phyloP scores from a whole-genome alignment of 768 basidiomycete genomes.

The Pleurotus eryngii region DNA sequence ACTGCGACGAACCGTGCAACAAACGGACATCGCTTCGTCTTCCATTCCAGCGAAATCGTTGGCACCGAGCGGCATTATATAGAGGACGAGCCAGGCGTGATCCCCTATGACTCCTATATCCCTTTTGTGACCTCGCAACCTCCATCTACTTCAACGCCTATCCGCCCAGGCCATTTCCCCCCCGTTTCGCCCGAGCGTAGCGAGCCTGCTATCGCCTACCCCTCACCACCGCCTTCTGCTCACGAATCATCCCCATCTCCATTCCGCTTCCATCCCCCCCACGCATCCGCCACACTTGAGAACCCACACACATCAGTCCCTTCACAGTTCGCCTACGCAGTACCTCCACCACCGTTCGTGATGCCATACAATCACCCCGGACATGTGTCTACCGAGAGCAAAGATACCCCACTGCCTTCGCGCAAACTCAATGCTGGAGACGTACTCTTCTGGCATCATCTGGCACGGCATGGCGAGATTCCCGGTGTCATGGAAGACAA shows the following conservation, averaged over 20 bases:
- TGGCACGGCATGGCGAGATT: constrained; percentile 68
- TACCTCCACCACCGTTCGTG: constrained; percentile 24
- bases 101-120: constrained; percentile 34
- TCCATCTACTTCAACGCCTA: constrained; percentile 24
- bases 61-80: constrained; percentile 65
- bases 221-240: constrained; percentile 21
- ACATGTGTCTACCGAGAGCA: constrained; percentile 29
- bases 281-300: constrained; percentile 12
- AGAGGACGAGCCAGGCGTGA: constrained; percentile 59
- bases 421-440: constrained; percentile 55
- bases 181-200: constrained; percentile 38
- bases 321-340: constrained; percentile 10
- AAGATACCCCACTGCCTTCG: constrained; percentile 33
- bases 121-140: constrained; percentile 16
- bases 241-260: constrained; percentile 15
- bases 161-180: constrained; percentile 31
- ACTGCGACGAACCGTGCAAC: constrained; percentile 66
- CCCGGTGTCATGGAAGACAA: constrained; percentile 62
- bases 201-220: constrained; percentile 21
- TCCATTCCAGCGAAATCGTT: constrained; percentile 68
- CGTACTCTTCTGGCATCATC: constrained; percentile 73
- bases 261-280: constrained; percentile 23
- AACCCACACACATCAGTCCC: constrained; percentile 11
- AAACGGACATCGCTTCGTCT: constrained; percentile 86
- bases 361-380: constrained; percentile 21